These are phyloP conservation scores for Apiospora koreana DNA, from an alignment of 2,329 filamentous ascomycete species.

Conservation along the genomic window DNA sequence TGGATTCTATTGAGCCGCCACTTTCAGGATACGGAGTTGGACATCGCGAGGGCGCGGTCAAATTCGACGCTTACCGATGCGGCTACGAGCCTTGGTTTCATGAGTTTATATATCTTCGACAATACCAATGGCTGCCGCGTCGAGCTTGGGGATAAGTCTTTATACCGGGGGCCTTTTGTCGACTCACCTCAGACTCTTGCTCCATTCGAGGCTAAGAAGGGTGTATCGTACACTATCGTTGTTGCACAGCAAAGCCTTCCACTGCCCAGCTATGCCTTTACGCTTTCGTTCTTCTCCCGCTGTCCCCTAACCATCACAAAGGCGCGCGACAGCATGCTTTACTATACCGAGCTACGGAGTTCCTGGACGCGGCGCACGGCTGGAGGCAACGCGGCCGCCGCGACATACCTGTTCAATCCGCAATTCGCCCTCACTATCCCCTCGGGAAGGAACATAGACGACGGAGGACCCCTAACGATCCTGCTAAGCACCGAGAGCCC, in stretches of 20 bases:
- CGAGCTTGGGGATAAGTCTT: slow-evolving; percentile 69
- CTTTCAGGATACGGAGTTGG: slow-evolving; percentile 69
- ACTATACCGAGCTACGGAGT: slow-evolving; percentile 60
- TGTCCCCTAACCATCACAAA: slow-evolving; percentile 59
- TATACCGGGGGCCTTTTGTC: slow-evolving; percentile 81
- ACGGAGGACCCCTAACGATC: slow-evolving; percentile 65
- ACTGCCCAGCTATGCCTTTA: slow-evolving; percentile 76
- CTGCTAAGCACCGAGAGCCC: slow-evolving; percentile 68
- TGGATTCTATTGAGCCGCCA: slow-evolving; percentile 90
- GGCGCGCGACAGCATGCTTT: slow-evolving; percentile 60
- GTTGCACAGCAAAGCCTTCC: slow-evolving; percentile 79
- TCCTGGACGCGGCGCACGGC: slow-evolving; percentile 79
- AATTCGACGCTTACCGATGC: slow-evolving; percentile 40
- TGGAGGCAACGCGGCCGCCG: slow-evolving; percentile 78
- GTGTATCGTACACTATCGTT: slow-evolving; percentile 58
- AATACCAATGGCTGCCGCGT: slow-evolving; percentile 66
- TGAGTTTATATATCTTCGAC: slow-evolving; percentile 81
- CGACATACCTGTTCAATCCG: slow-evolving; percentile 81
- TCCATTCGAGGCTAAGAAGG: slow-evolving; percentile 59
- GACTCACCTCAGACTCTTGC: slow-evolving; percentile 92
- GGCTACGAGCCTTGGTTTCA: slow-evolving; percentile 70
- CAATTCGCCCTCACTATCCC: slow-evolving; percentile 72
- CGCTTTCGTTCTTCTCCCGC: slow-evolving; percentile 78
- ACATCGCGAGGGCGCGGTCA: slow-evolving; percentile 50
- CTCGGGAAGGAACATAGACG: slow-evolving; percentile 9